Conservation (phyloP, 2,329 filamentous ascomycete species). For the Talaromyces sp. region DNA sequence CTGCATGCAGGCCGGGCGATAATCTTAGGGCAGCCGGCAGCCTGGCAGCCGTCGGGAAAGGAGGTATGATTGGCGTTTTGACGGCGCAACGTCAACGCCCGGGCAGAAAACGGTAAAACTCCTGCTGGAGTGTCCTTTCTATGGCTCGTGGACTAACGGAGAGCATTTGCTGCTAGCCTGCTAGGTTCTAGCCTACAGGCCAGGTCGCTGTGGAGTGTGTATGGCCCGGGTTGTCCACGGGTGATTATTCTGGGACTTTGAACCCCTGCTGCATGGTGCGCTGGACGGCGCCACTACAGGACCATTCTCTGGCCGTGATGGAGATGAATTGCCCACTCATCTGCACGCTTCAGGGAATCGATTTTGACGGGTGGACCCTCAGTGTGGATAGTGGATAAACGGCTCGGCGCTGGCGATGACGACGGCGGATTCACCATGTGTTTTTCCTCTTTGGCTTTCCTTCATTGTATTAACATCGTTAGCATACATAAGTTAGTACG, state of each 20-base stretch:
- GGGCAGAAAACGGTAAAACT: background rate
- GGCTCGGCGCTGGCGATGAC: background rate
- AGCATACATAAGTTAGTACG: background rate
- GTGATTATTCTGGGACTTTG: background rate
- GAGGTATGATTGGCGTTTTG: slow-evolving; percentile 6
- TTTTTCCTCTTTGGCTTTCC: background rate
- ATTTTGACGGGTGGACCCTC: slow-evolving; percentile 10
- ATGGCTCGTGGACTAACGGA: background rate
- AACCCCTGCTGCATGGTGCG: background rate
- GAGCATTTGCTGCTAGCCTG: background rate
- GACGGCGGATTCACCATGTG: background rate
- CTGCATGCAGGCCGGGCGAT: background rate
- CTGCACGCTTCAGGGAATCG: background rate
- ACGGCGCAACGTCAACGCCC: background rate
- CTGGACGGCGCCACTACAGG: background rate
- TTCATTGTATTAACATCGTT: background rate
- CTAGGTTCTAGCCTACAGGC: background rate
- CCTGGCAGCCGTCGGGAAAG: background rate
- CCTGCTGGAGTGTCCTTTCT: background rate
- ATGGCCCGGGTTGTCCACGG: background rate
- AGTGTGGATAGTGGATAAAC: slow-evolving; percentile 2
- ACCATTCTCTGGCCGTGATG: background rate
- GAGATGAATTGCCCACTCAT: background rate
- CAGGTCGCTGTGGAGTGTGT: background rate
- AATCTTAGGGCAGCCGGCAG: background rate